Conservation (phyloP, 129 eudicot genomes). For the sunflower (Helianthus annuus) region DNA sequence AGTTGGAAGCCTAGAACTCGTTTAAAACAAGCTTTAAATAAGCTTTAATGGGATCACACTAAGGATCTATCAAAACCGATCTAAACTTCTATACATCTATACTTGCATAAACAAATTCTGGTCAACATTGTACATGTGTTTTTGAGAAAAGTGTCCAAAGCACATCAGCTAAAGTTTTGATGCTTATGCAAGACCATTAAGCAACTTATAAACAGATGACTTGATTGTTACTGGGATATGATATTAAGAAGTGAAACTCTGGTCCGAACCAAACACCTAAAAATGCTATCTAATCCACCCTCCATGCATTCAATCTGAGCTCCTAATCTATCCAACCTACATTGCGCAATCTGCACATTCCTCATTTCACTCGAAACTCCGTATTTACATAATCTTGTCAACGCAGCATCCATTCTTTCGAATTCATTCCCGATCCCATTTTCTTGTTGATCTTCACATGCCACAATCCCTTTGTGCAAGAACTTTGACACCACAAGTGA, state of each 20-base stretch:
- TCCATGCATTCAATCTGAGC: constrained; percentile 30
- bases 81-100: no score
- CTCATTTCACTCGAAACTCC: background rate
- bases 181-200: no score
- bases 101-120: no score
- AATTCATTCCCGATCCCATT: constrained; percentile 19
- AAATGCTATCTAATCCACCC: constrained; percentile 25
- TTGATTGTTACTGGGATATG: constrained; percentile 15
- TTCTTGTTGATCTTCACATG: constrained; percentile 33
- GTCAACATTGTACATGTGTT: no score
- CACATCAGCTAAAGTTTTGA: no score
- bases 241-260: constrained; percentile 38
- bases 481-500: constrained; percentile 38
- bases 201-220: background rate
- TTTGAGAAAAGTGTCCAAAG: no score
- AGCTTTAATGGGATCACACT: no score
- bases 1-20: no score
- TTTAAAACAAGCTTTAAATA: no score
- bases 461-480: constrained; percentile 28
- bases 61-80: no score
- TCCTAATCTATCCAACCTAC: constrained; percentile 24
- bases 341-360: constrained; percentile 22
- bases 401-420: constrained; percentile 15
- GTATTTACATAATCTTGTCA: constrained; percentile 24
- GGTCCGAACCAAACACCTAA: constrained; percentile 35